Base-by-base conservation (phyloP, 768 basidiomycete genomes). In the Tulasnella sp. region DNA sequence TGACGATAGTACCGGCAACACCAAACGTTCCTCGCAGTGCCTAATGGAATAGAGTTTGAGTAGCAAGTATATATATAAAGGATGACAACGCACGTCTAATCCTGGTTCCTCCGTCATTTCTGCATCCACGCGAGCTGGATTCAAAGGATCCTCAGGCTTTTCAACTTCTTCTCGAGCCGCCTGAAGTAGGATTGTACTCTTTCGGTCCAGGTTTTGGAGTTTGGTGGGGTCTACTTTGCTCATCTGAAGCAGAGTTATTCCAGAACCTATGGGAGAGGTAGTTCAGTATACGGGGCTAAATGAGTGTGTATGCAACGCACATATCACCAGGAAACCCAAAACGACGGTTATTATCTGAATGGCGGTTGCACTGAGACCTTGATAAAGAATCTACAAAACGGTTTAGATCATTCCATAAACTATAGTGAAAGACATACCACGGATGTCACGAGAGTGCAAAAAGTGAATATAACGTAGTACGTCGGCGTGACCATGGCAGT, bases 231-330 rank as follows among this genome's bases (percentile, higher is more conserved):
- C 93, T 57, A 98, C 77, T 68, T 88, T 88, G 63, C 83, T 87
- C 77, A 93, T 83, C 66, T 99, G 95, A 5, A 99, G 79, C 56
- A 99, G 79, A 24, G 83, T 86, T 63, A 98, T 96, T n/a, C 93
- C 93, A 20, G 88, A 67, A 61, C 68, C 66, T 54, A 60, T 1
- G n/a, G 7, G 10, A 13, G 4, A 12, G 3, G 10, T 41, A 20
- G 31, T 3, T 13, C 6, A 33, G 7, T 15, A 8, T 1, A 37
- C 6, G 22, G 15, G 13, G 39, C 8, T 4, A 19, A 39, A 7
- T 37, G 20, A 12, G 5, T 9, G 37, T 16, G 19, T 6, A 40
- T 40, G n/a, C 39, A 40, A 42, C 49, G 19, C 28, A 43, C 85
- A 89, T 48, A 92, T 92, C 52, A 84, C 79, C 56, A 95, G 66